These are phyloP conservation scores for Eragrostis tef DNA, from an alignment of 202 grass and related monocot genomes.

Conservation along the genomic window DNA sequence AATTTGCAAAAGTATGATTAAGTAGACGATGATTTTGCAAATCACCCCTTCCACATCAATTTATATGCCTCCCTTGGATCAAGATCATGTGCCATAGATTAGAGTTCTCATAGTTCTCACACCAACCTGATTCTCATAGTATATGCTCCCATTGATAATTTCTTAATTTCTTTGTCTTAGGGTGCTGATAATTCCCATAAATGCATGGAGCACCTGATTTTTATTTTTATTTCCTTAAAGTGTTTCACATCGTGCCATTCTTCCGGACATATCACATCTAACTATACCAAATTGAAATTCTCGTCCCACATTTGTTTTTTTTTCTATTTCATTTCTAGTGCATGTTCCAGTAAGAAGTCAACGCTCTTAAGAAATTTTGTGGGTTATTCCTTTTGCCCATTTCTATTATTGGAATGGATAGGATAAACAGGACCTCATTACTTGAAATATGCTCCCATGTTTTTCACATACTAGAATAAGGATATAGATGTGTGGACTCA, in stretches of 20 bases:
- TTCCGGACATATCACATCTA: slow-evolving; percentile 25
- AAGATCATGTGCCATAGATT: too few relatives aligned
- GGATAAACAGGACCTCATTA: neutral
- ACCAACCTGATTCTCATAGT: too few relatives aligned
- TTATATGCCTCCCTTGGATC: too few relatives aligned
- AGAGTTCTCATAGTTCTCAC: too few relatives aligned
- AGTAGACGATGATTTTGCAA: too few relatives aligned
- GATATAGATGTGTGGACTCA: neutral
- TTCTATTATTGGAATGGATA: neutral
- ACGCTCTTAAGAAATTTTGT: slow-evolving; percentile 12
- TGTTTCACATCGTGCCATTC: neutral
- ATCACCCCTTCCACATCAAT: too few relatives aligned
- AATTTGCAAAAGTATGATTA: too few relatives aligned
- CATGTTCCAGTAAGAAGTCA: slow-evolving; percentile 4
- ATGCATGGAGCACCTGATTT: too few relatives aligned
- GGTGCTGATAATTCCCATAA: too few relatives aligned
- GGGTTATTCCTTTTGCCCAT: neutral
- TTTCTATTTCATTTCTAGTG: neutral
- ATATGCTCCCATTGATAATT: too few relatives aligned
- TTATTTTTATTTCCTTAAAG: too few relatives aligned
- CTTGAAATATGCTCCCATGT: slow-evolving; percentile 19
- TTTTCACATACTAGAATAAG: slow-evolving; percentile 46
- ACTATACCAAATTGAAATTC: slow-evolving; percentile 27
- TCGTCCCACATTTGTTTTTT: slow-evolving; percentile 13
- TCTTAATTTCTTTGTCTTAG: neutral